Evolutionary conservation across 1,139 yeast species (phyloP), one percentile per base, ranked within the genome.

Genomic region (Yamadazyma atlantica): DNA sequence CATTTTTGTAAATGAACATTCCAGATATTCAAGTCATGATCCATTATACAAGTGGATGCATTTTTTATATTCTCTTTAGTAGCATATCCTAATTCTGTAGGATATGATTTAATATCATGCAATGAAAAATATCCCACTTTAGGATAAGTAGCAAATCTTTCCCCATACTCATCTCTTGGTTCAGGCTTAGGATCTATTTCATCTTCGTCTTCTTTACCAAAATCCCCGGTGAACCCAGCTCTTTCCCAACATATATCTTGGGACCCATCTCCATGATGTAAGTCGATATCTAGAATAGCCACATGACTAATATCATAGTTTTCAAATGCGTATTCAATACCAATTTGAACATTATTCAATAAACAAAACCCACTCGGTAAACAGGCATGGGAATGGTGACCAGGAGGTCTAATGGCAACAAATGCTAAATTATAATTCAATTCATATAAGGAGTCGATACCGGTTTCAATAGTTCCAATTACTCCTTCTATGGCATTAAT

Each of bases 181-280:
- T 62, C 47, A 42, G 42, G 26, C 48, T 64, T 64, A 6, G 39
- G 32, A 21, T 47, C 51, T 11, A 56, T 53, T 27, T 68, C 71
- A 43, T 65, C 78, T 29, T 67, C 68, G 27, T 61, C 70, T 33
- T 62, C 69, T 44, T 67, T 69, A 12, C 78, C 78, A 47, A 68
- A 70, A 40, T 76, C 79, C 2, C 79, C 77, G 9, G 59, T 55
- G 47, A 78, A 73, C 0, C 87, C 86, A 0, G 87, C 85, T 47
- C 85, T 68, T 50, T 82, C 83, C 90, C 92, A 86, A 49, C 94
- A 82, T 19, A 87, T 83, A 58, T 86, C 95, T 53, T 87, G 96
- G 4, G 87, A 78, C 4, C 96, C 96, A 58, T 87, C 96, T n/a
- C 96, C 96, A 54, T 87, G 96, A 54, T 87, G 96, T 36, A 87